Conservation (phyloP, 2,329 filamentous ascomycete species). For the Diplodia scrobiculata region DNA sequence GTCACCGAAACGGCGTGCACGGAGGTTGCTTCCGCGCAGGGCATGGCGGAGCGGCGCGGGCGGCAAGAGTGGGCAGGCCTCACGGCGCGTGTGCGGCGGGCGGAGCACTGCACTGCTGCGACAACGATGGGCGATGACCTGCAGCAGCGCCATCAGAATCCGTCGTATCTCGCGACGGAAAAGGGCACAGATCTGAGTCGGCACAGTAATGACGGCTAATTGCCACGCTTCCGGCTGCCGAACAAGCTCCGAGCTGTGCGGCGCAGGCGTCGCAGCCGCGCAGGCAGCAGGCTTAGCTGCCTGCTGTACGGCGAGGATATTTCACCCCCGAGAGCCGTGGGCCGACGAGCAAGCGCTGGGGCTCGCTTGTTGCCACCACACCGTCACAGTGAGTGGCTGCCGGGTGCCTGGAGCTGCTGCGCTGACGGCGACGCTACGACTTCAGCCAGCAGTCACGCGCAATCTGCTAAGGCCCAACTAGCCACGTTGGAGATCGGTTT, state of each 20-base stretch:
- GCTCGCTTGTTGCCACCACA: constrained; percentile 2
- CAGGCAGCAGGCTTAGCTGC: constrained; percentile 16
- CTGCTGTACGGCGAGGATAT: constrained; percentile 11
- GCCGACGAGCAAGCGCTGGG: background rate
- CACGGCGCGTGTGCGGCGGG: background rate
- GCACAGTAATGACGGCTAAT: constrained; percentile 1
- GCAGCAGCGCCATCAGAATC: constrained; percentile 10
- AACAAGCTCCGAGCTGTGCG: constrained; percentile 6
- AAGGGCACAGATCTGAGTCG: background rate
- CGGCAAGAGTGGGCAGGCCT: constrained; percentile 14
- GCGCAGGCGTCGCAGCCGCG: background rate
- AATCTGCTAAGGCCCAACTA: constrained; percentile 15
- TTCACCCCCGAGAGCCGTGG: background rate
- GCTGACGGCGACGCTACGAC: constrained; percentile 21
- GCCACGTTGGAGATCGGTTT: constrained; percentile 20
- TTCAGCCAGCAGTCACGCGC: constrained; percentile 12
- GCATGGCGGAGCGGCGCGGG: constrained; percentile 26
- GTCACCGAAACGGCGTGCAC: constrained; percentile 20
- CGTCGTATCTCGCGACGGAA: constrained; percentile 9
- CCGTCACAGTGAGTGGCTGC: constrained; percentile 14
- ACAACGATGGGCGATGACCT: constrained; percentile 20
- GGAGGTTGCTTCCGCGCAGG: constrained; percentile 14
- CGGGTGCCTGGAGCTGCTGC: constrained; percentile 21
- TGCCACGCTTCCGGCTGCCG: constrained; percentile 14
- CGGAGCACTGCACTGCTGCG: background rate